Percentiles rank a stretch among this genome's conserved stretches.
phyloP scores from a whole-genome alignment of 179 eudicot species.

The Heliamphora pulchella region DNA sequence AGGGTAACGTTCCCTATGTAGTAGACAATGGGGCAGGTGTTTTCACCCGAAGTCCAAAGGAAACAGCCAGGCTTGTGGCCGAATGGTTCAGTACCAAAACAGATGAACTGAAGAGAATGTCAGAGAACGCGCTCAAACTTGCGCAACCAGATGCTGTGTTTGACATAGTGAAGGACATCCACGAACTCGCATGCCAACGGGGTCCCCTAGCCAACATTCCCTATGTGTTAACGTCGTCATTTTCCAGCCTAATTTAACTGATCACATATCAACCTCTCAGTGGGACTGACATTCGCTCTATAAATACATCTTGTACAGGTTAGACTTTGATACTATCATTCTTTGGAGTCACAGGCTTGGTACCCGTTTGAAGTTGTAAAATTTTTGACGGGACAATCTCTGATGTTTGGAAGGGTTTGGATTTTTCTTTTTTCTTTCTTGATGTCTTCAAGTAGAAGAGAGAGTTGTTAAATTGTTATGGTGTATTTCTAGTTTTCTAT shows the following conservation, averaged over 20 bases:
- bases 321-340: slow-evolving; percentile 11
- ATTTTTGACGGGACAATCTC: slow-evolving; percentile 3
- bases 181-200: slow-evolving; percentile 63
- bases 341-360: slow-evolving; percentile 2
- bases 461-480: not conserved
- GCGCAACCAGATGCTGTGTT: slow-evolving; percentile 91
- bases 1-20: slow-evolving; percentile 91
- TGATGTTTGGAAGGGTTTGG: slow-evolving; percentile 14
- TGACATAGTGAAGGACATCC: slow-evolving; percentile 83
- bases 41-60: slow-evolving; percentile 73
- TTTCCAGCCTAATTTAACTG: slow-evolving; percentile 50
- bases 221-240: slow-evolving; percentile 65
- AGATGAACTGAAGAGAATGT: slow-evolving; percentile 63
- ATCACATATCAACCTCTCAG: no score
- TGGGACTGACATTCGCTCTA: not conserved
- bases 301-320: slow-evolving; percentile 9
- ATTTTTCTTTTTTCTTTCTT: not conserved
- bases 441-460: not conserved
- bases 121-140: slow-evolving; percentile 70
- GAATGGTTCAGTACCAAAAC: slow-evolving; percentile 76
- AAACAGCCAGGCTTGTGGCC: slow-evolving; percentile 68
- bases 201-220: slow-evolving; percentile 63
- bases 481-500: not conserved
- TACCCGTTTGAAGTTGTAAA: slow-evolving; percentile 7
- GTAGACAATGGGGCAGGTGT: slow-evolving; percentile 94